Conservation (phyloP, 768 basidiomycete genomes). For the Galerina marginata region DNA sequence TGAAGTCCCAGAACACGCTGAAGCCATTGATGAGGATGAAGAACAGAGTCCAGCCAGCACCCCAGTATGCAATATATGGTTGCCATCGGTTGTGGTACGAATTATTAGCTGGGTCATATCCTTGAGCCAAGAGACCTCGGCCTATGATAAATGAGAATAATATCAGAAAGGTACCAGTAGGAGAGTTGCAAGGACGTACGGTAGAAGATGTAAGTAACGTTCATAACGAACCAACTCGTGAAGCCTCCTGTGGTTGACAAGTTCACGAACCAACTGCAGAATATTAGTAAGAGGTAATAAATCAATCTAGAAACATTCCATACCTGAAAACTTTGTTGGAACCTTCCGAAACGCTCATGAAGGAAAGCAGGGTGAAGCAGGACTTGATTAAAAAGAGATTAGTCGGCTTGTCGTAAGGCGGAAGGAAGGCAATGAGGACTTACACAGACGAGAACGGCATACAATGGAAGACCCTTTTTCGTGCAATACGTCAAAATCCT, state of each 20-base stretch:
- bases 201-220: conserved; percentile 76
- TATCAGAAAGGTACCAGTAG: too few species aligned
- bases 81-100: conserved; percentile 67
- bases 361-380: conserved; percentile 55
- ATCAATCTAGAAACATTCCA: conserved; percentile 14
- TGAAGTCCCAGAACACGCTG: conserved; percentile 70
- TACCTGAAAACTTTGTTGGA: conserved; percentile 63
- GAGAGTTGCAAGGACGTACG: conserved; percentile 43
- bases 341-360: conserved; percentile 69
- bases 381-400: conserved; percentile 26
- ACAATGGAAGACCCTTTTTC: conserved; percentile 52
- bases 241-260: conserved; percentile 73
- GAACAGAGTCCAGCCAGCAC: conserved; percentile 64
- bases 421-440: conserved; percentile 15
- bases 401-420: not conserved
- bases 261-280: conserved; percentile 67
- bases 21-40: conserved; percentile 61
- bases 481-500: conserved; percentile 49
- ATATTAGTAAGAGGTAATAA: not conserved
- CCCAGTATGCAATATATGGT: conserved; percentile 75
- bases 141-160: conserved; percentile 36
- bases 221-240: conserved; percentile 70
- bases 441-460: conserved; percentile 41
- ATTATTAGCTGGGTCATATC: conserved; percentile 63
- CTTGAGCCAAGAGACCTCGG: conserved; percentile 68